Evolutionary conservation across 176 grass and related monocot species (phyloP), one percentile per base, ranked within the genome.

Genomic region (Avena eriantha): DNA sequence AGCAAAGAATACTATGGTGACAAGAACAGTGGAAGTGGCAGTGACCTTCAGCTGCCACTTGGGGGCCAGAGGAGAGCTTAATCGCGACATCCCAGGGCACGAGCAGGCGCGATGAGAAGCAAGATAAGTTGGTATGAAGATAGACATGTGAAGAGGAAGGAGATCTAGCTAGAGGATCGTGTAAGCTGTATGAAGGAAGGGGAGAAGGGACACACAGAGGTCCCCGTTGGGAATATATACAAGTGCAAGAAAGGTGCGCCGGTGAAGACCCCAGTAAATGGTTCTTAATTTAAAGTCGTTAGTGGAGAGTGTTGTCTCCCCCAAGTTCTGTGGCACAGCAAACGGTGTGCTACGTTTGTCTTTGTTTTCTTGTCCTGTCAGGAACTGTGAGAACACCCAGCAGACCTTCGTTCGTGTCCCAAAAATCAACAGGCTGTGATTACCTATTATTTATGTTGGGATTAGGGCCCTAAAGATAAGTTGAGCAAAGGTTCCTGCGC

Each of bases 161-260:
- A 66, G 29, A 60, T 87, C 29, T 87, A 22, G 85, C 58, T 87
- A 34, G 85, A 69, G 17, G 76, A 10, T 14, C 45, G 79, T 71
- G 77, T 78, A 48, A 82, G 86, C 41, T 54, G 75, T 33, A 66
- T 68, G 31, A 55, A 49, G 16, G 16, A 47, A 18, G 58, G 36
- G 51, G 66, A 73, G 58, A 54, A 77, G 29, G 58, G 13, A n/a
- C 80, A 83, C 21, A 69, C 23, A n/a, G 85, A 80, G 85, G 76
- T 12, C 76, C 48, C 18, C 54, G 55, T 88, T 93, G 75, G 86
- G 53, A 83, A 76, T 96, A 88, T 90, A 92, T 97, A 84, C 77
- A 80, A 87, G 81, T 64, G 85, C 21, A 79, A 76, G 18, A 35
- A 82, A 84, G 86, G 79, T 35, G 65, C 63, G 69, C 81, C 79